These are phyloP conservation scores for Backusella psychrophila DNA, from an alignment of 192 early-diverging fungal species.

Conservation along the genomic window DNA sequence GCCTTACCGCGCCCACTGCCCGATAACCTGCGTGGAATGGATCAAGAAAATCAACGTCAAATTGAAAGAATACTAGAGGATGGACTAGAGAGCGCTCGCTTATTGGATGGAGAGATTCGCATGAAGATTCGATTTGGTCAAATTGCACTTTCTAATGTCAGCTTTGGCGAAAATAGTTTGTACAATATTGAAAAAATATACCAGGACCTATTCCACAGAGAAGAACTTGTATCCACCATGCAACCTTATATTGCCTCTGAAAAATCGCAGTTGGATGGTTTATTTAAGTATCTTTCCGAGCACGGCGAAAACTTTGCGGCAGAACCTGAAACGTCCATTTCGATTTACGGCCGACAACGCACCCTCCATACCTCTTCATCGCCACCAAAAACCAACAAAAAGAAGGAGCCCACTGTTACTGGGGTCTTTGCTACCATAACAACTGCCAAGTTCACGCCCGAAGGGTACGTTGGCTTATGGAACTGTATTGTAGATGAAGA, in stretches of 20 bases:
- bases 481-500: slow-evolving; percentile 27
- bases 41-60: slow-evolving; percentile 12
- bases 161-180: background rate
- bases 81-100: slow-evolving; percentile 29
- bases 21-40: background rate
- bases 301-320: slow-evolving; percentile 19
- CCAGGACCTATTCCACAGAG: slow-evolving; percentile 21
- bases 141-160: slow-evolving; percentile 27
- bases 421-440: background rate
- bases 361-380: background rate
- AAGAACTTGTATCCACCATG: slow-evolving; percentile 32
- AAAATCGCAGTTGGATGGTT: slow-evolving; percentile 9
- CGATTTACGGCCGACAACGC: slow-evolving; percentile 22
- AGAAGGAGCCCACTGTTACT: background rate
- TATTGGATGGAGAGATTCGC: slow-evolving; percentile 37
- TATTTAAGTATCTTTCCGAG: slow-evolving; percentile 25
- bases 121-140: slow-evolving; percentile 41
- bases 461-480: slow-evolving; percentile 39
- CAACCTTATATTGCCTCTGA: slow-evolving; percentile 31
- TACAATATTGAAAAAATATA: slow-evolving; percentile 20
- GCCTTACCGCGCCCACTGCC: background rate
- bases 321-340: slow-evolving; percentile 21
- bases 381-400: background rate
- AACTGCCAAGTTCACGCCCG: slow-evolving; percentile 18
- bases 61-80: slow-evolving; percentile 24